Base-by-base conservation (phyloP, 2,329 filamentous ascomycete genomes). In the Neofusicoccum kwambonambiense region DNA sequence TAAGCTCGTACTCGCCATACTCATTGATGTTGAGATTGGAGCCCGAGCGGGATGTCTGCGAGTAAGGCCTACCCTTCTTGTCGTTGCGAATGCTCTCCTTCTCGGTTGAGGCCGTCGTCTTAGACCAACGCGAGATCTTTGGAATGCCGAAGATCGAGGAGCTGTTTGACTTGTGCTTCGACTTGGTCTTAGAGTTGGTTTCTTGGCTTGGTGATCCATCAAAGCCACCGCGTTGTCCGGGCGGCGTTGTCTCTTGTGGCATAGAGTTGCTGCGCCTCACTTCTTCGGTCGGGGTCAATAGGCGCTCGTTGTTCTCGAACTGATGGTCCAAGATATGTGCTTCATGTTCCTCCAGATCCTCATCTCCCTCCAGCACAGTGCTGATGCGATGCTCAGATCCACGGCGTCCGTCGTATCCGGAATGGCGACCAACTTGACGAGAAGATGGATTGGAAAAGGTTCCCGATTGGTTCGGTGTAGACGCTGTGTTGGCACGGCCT, bases 91-190 rank as follows among this genome's bases (percentile, higher is more conserved):
- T 87, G 45, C 89, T 90, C 70, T 90, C 90, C 50, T 91, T 89
- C 49, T 93, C 88, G 67, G 92, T 96, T 0, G 93, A 97, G 3
- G 93, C 87, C 0, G 95, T 99, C 2, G 94, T 98, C 79, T 96
- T 95, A 0, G 94, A 98, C 95, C 95, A 99, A 49, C 95, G 87
- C 5, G 95, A 98, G 68, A 97, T 93, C 81, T 96, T 97, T 27
- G 93, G 93, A 67, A 80, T 78, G 56, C 78, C 79, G 64, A 96
- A 90, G 82, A 88, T 83, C 0, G 91, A 92, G 0, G 92, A 95
- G 65, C 88, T 88, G 73, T 86, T 90, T 0, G 92, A 94, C 76
- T 96, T 96, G 80, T 96, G 91, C 80, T 96, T 97, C 76, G 90
- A 91, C 69, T 83, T 77, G 80, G 95, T 91, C 80, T 96, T 97